Evolutionary conservation across 768 basidiomycete species (phyloP).

Genomic region (Gautieria morchelliformis): DNA sequence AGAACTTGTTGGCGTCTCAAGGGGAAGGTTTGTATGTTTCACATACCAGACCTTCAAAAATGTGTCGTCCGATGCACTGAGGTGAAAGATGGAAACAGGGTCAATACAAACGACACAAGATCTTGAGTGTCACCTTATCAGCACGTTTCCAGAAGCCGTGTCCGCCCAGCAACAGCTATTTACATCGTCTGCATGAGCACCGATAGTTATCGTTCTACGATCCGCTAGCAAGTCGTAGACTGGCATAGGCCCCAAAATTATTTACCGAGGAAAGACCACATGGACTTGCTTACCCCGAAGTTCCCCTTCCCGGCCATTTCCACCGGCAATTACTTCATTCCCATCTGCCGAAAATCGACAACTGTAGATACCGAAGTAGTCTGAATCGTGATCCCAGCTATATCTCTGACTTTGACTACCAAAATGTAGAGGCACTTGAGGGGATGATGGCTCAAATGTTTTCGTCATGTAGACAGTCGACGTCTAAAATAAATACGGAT

Average conservation of each 20-base stretch:
- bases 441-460: slow-evolving; percentile 50
- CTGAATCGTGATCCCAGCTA: slow-evolving; percentile 26
- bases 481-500: slow-evolving; percentile 33
- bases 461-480: slow-evolving; percentile 68
- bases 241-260: slow-evolving; percentile 22
- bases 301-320: slow-evolving; percentile 46
- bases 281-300: background rate
- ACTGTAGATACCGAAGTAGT: slow-evolving; percentile 76
- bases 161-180: slow-evolving; percentile 98
- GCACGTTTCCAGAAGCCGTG: slow-evolving; percentile 81
- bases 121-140: slow-evolving; percentile 34
- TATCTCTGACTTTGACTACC: slow-evolving; percentile 18
- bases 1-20: background rate
- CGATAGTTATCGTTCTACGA: slow-evolving; percentile 70
- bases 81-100: background rate
- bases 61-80: slow-evolving; percentile 89
- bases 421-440: slow-evolving; percentile 52
- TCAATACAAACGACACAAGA: background rate
- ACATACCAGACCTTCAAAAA: slow-evolving; percentile 91
- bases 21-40: too few relatives aligned
- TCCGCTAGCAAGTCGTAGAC: slow-evolving; percentile 88
- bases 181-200: slow-evolving; percentile 84
- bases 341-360: slow-evolving; percentile 96
- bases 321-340: slow-evolving; percentile 90
- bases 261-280: background rate